Conservation (phyloP, 2,329 filamentous ascomycete species). For the Rutstroemia sp. region DNA sequence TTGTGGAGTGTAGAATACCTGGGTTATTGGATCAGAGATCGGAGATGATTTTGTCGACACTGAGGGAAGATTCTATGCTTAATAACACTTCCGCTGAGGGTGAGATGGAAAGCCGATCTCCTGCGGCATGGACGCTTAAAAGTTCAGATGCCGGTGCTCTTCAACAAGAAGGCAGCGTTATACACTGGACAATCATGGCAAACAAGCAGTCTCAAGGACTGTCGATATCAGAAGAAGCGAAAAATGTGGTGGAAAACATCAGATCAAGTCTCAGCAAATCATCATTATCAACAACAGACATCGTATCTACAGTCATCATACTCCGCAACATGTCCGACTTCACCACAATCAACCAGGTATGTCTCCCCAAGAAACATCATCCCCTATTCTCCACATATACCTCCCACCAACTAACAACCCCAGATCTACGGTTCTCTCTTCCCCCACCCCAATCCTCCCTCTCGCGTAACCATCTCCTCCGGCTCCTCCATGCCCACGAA, state of each 20-base stretch:
- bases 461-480: conserved; percentile 75
- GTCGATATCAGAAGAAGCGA: conserved; percentile 41
- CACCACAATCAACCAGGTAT: conserved; percentile 54
- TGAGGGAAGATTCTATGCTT: conserved; percentile 1
- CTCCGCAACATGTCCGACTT: conserved; percentile 79
- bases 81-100: neutral
- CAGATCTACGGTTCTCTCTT: conserved; percentile 69
- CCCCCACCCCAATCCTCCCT: conserved; percentile 69
- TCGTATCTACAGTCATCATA: conserved; percentile 56
- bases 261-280: conserved; percentile 33
- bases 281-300: conserved; percentile 33
- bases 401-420: neutral
- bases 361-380: too few relatives aligned
- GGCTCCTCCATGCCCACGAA: conserved; percentile 56
- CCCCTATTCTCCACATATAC: neutral
- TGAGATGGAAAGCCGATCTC: neutral
- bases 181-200: conserved; percentile 18
- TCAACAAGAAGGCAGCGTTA: neutral
- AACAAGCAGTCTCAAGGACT: neutral
- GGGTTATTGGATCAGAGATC: conserved; percentile 61
- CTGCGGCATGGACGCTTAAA: neutral
- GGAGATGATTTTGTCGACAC: conserved; percentile 12
- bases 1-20: conserved; percentile 45
- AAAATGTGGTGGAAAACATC: conserved; percentile 41
- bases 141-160: neutral